phyloP scores from a whole-genome alignment of 306 rosid species.

The Styphnolobium japonicum region DNA sequence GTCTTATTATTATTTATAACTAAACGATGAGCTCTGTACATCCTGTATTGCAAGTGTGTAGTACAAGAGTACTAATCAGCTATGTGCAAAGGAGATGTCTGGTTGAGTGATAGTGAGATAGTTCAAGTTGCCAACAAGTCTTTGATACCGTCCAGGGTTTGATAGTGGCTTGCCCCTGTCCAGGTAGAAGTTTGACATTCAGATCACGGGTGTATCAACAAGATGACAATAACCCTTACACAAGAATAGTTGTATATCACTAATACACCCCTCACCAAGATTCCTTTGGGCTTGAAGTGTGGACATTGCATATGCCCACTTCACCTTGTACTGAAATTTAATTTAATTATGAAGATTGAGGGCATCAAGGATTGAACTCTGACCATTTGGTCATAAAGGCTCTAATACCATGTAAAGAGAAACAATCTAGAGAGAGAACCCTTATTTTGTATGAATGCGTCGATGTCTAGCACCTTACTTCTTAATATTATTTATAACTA shows the following conservation, averaged over 20 bases:
- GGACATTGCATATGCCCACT: not conserved
- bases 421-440: not conserved
- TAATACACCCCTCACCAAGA: not conserved
- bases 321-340: not conserved
- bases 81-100: not conserved
- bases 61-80: not conserved
- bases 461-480: not conserved
- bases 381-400: not conserved
- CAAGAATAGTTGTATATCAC: not conserved
- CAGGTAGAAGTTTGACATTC: not conserved
- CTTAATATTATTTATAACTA: constrained; percentile 2
- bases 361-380: not conserved
- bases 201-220: not conserved
- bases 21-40: not conserved
- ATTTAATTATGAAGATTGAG: not conserved
- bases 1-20: not conserved
- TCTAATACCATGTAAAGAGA: not conserved
- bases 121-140: not conserved
- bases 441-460: not conserved
- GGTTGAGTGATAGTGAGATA: not conserved
- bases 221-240: not conserved
- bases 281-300: not conserved
- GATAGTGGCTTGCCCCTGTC: not conserved
- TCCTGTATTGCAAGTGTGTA: not conserved
- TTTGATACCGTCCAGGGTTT: not conserved